Conservation (phyloP, 2,329 filamentous ascomycete genomes). For the Penicillium glabrum region DNA sequence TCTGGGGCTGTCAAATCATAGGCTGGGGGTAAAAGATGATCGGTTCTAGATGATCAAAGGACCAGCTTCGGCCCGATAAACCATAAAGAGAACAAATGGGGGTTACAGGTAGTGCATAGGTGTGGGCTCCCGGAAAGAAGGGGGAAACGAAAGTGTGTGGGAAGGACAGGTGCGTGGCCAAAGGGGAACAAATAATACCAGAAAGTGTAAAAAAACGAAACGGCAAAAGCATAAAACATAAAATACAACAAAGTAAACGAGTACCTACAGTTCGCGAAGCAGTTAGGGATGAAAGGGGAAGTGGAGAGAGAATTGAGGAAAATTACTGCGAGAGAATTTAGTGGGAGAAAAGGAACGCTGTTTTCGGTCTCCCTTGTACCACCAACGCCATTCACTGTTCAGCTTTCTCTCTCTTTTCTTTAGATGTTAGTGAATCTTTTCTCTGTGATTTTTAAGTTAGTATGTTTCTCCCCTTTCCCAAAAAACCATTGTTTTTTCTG, state of each 20-base stretch:
- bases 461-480: not conserved
- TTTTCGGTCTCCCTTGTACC: conserved; percentile 2
- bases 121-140: conserved; percentile 11
- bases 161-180: conserved; percentile 21
- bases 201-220: conserved; percentile 3
- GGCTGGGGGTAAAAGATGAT: conserved; percentile 5
- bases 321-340: conserved; percentile 16
- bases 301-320: conserved; percentile 25
- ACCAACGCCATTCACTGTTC: not conserved
- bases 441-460: not conserved
- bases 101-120: conserved; percentile 9
- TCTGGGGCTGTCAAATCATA: conserved; percentile 2
- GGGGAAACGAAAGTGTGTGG: not conserved
- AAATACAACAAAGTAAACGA: conserved; percentile 9
- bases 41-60: conserved; percentile 5
- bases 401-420: not conserved
- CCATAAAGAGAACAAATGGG: conserved; percentile 10
- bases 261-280: conserved; percentile 20
- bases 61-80: conserved; percentile 10
- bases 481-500: not conserved
- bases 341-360: not conserved
- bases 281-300: conserved; percentile 24
- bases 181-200: not conserved
- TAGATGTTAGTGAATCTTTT: not conserved
- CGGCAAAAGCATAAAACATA: conserved; percentile 7